Evolutionary conservation across 1,284 basidiomycete species (phyloP).

Genomic region (Rhodofomes roseus): DNA sequence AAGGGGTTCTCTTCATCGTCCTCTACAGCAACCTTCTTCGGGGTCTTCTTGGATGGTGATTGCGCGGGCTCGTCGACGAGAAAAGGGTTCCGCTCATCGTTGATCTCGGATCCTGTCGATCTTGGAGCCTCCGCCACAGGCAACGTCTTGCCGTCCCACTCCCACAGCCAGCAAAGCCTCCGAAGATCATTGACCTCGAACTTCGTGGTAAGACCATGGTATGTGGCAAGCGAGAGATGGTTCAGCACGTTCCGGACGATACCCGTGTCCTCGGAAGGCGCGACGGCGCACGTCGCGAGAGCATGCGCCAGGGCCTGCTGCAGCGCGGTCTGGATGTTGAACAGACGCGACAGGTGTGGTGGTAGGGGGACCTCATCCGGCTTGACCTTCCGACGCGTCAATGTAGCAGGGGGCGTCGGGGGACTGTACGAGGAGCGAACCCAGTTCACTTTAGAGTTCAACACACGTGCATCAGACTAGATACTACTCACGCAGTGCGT

Average conservation of each 20-base stretch:
- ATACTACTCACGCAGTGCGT: constrained; percentile 45
- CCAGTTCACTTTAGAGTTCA: not conserved
- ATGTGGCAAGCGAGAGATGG: constrained; percentile 65
- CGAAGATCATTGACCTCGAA: constrained; percentile 65
- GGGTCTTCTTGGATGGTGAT: not conserved
- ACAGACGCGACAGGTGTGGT: constrained; percentile 54
- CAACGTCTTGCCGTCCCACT: constrained; percentile 62
- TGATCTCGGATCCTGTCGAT: constrained; percentile 8
- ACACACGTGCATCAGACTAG: constrained; percentile 1
- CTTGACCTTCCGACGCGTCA: constrained; percentile 25
- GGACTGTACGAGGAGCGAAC: constrained; percentile 35
- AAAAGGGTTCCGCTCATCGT: constrained; percentile 71
- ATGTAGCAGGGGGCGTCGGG: constrained; percentile 51
- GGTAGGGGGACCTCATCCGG: constrained; percentile 42
- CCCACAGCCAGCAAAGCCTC: constrained; percentile 84
- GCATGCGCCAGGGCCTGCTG: constrained; percentile 80
- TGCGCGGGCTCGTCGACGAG: constrained; percentile 35
- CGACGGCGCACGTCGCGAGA: constrained; percentile 72
- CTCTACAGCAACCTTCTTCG: constrained; percentile 3
- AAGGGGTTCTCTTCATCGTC: constrained; percentile 46
- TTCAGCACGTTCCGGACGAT: constrained; percentile 75
- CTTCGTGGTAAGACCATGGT: constrained; percentile 58
- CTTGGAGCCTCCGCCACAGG: constrained; percentile 2
- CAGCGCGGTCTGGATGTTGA: constrained; percentile 59
- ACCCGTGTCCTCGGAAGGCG: constrained; percentile 73